Evolutionary conservation across 2,329 filamentous ascomycete genomes (phyloP), one percentile per base, ranked within the genome.

Genomic region (Aaosphaeria arxii): DNA sequence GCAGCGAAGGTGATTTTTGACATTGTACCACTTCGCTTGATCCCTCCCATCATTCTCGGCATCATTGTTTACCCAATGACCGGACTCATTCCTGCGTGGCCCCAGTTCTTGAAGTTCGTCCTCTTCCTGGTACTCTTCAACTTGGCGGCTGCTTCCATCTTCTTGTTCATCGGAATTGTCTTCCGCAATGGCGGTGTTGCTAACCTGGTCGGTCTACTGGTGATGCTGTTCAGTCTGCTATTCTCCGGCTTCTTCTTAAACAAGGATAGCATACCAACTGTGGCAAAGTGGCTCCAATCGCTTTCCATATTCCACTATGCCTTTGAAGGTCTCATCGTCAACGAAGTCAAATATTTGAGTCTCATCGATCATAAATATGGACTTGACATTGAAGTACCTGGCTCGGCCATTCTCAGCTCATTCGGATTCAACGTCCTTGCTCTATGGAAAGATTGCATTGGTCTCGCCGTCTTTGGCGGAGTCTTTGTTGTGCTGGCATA

Each of bases 1-100:
- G 79, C 88, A 0, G 87, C 91, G 61, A 99, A 99, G 74, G 88
- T 97, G n/a, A 74, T 96, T n/a, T 97, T 99, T 67, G 94, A 99
- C 66, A 92, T 99, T 56, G 81, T 99, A 9, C 94, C 94, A 4
- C 78, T 99, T n/a, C 84, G 94, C 43, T 86, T 99, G 47, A 87
- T 99, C 42, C 94, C 94, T 5, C 94, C 94, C 1, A 87, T 97
- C 52, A 86, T 99, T 50, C 94, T 97, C 82, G 94, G 92, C 11
- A 84, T 89, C 30, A 97, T 99, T 53, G 84, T 99, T 24, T 99
- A 99, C 67, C 94, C 94, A 1, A 99, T 99, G 94, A 96, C 91
- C 0, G 94, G 94, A 2, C 78, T 99, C 11, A 86, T 95, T 24
- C 83, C 94, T 0, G 87, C 91, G 48, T 85, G 84, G 67, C 75